A percentile compares a stretch with the other conserved stretches of the same genome.
These are phyloP conservation scores for Coemansia sp. DNA, from an alignment of 192 early-diverging fungal species.

Conservation along the genomic window DNA sequence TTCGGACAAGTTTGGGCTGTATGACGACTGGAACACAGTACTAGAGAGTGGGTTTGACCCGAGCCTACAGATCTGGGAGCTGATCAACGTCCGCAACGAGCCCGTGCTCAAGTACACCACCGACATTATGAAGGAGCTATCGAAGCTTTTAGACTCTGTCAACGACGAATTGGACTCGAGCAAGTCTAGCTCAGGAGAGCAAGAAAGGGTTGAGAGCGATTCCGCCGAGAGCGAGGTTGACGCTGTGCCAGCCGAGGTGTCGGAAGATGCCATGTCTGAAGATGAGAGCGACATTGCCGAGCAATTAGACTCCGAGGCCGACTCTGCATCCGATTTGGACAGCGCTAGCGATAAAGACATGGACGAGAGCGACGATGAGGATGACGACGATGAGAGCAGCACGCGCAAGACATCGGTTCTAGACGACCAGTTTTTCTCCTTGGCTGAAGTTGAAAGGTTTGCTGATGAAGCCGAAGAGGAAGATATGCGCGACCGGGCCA, in stretches of 20 bases:
- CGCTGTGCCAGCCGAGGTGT: conserved; percentile 21
- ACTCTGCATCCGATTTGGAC: conserved; percentile 39
- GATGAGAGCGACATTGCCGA: conserved; percentile 37
- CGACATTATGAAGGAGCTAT: conserved; percentile 50
- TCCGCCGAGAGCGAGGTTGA: conserved; percentile 15
- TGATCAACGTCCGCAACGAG: conserved; percentile 81
- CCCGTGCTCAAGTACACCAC: conserved; percentile 70
- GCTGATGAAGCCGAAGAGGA: conserved; percentile 69
- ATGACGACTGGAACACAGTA: conserved; percentile 42
- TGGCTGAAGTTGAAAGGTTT: conserved; percentile 85
- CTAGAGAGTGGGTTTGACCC: conserved; percentile 41
- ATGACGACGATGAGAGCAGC: conserved; percentile 31
- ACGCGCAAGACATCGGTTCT: conserved; percentile 59
- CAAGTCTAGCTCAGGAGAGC: conserved; percentile 39
- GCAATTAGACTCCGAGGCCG: conserved; percentile 38
- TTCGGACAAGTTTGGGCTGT: conserved; percentile 47
- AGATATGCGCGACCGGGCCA: conserved; percentile 53
- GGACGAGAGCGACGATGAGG: conserved; percentile 46
- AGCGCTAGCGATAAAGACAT: conserved; percentile 32
- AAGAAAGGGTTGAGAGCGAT: conserved; percentile 29
- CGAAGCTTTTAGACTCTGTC: conserved; percentile 49
- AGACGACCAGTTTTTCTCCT: conserved; percentile 93
- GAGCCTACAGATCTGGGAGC: conserved; percentile 90
- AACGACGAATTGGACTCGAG: conserved; percentile 24
- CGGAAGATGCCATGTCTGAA: conserved; percentile 15